These are phyloP conservation scores for Kuraishia piskuri DNA, from an alignment of 805 yeast genomes.

Conservation along the genomic window DNA sequence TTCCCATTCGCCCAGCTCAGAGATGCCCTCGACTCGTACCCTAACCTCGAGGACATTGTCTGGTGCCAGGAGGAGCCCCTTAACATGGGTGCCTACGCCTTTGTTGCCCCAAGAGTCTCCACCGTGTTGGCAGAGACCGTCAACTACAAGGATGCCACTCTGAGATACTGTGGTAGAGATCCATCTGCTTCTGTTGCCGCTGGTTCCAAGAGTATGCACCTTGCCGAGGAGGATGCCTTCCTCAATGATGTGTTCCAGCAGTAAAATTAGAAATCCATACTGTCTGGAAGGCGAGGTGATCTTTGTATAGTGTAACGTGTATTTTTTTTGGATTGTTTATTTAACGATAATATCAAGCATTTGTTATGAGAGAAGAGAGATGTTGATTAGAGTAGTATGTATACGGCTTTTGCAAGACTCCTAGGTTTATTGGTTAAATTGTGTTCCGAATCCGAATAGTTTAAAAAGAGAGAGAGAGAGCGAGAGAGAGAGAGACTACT, in stretches of 20 bases:
- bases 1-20: slow-evolving; percentile 96
- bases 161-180: slow-evolving; percentile 94
- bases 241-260: slow-evolving; percentile 60
- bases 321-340: neutral
- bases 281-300: neutral
- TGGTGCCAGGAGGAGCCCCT: slow-evolving; percentile 99
- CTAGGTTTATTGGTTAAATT: too few species aligned
- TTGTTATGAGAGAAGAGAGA: neutral
- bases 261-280: too few species aligned
- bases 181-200: slow-evolving; percentile 99
- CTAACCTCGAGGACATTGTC: slow-evolving; percentile 78
- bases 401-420: neutral
- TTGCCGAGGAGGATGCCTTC: slow-evolving; percentile 82
- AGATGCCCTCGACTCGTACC: slow-evolving; percentile 73
- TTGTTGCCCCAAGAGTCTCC: slow-evolving; percentile 72
- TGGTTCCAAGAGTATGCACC: slow-evolving; percentile 85
- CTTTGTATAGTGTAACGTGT: neutral
- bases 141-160: slow-evolving; percentile 42
- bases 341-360: neutral
- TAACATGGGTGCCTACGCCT: slow-evolving; percentile 90
- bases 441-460: too few species aligned
- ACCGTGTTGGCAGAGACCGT: slow-evolving; percentile 73
- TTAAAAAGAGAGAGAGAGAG: too few species aligned
- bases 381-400: neutral
- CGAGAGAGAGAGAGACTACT: too few species aligned